Evolutionary conservation across 2,329 filamentous ascomycete genomes (phyloP).

Genomic region (Aureobasidium lini): DNA sequence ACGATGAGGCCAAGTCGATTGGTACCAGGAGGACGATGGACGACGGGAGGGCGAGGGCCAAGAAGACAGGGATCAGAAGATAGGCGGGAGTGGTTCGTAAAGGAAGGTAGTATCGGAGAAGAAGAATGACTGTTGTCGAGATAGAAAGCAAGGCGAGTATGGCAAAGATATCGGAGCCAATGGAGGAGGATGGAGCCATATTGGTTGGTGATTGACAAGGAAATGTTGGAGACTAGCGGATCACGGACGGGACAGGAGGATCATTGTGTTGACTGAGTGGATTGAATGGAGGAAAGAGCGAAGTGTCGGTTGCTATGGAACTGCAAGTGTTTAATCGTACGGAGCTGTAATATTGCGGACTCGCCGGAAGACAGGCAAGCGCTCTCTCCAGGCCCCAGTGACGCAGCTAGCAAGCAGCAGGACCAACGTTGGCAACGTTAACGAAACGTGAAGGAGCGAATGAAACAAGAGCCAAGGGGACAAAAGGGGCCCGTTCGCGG

Average conservation of each 20-base stretch:
- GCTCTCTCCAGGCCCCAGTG: background rate
- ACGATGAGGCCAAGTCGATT: conserved; percentile 87
- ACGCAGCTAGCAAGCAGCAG: background rate
- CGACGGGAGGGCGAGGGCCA: conserved; percentile 86
- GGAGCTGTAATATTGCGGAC: background rate
- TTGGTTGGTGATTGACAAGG: background rate
- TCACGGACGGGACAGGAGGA: background rate
- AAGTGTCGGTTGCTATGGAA: background rate
- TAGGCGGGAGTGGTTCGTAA: conserved; percentile 85
- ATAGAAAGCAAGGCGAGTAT: conserved; percentile 64
- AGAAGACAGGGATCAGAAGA: conserved; percentile 85
- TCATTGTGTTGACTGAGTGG: background rate
- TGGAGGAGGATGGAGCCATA: conserved; percentile 49
- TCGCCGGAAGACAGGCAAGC: background rate
- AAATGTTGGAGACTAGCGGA: background rate
- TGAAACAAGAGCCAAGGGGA: background rate
- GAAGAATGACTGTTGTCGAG: conserved; percentile 68
- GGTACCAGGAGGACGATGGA: conserved; percentile 88
- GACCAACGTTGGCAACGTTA: background rate
- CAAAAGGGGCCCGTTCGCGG: background rate
- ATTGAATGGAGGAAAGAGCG: background rate
- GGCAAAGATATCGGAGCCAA: conserved; percentile 75
- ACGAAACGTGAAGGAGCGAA: background rate
- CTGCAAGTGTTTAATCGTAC: background rate
- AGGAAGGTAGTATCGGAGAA: conserved; percentile 84